A percentile compares a stretch with the other conserved stretches of the same genome.
Evolutionary conservation across 2,329 filamentous ascomycete genomes (phyloP).

Genomic region (Aspergillus oerlinghausenensis): DNA sequence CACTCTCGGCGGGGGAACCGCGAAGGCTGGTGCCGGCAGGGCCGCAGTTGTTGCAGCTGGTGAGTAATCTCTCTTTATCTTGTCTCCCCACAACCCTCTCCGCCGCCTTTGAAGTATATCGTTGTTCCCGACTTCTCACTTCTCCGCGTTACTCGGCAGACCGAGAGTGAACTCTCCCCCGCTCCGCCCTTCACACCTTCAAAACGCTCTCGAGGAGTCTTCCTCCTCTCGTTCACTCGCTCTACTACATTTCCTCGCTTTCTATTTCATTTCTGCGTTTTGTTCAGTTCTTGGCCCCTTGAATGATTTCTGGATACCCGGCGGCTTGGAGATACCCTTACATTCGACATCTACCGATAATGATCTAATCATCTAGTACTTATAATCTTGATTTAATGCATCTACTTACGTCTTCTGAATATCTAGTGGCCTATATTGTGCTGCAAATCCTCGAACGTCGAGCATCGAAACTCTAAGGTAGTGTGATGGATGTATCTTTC

Average conservation of each 20-base stretch:
- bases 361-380: slow-evolving; percentile 1
- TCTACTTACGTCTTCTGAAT: background rate
- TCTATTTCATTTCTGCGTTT: background rate
- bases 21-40: slow-evolving; percentile 33
- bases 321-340: background rate
- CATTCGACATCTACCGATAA: background rate
- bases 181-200: background rate
- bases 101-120: slow-evolving; percentile 1
- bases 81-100: slow-evolving; percentile 1
- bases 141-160: slow-evolving; percentile 5
- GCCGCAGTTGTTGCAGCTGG: slow-evolving; percentile 34
- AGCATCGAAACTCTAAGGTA: slow-evolving; percentile 27
- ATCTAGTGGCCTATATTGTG: slow-evolving; percentile 30
- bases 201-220: background rate
- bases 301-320: background rate
- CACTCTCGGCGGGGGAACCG: slow-evolving; percentile 39
- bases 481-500: background rate
- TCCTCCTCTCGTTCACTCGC: background rate
- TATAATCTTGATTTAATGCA: background rate
- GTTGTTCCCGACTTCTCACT: slow-evolving; percentile 5
- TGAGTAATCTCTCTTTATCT: slow-evolving; percentile 29
- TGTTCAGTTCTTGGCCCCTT: background rate
- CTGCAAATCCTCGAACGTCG: slow-evolving; percentile 32
- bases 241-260: background rate
- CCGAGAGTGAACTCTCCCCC: background rate